Base-by-base conservation (phyloP, 1,284 basidiomycete species). In the Coniferiporia weirii region DNA sequence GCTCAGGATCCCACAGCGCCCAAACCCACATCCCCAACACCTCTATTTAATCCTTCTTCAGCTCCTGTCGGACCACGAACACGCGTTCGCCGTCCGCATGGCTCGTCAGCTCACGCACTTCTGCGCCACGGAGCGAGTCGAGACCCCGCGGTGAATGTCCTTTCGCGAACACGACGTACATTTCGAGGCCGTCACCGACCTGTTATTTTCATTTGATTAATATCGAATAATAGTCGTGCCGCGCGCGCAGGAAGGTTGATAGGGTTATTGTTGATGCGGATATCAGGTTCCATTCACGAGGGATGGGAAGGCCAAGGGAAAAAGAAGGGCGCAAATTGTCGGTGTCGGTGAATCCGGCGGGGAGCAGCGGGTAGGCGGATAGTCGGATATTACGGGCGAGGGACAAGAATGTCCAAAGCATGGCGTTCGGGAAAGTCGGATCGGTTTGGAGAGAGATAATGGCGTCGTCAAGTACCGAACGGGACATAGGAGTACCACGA, bases 161-260 rank as follows among this genome's bases (percentile, higher is more conserved):
- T 67, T 80, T 83, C 38, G 88, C 83, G 60, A 95, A 79, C 57
- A 94, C 87, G 59, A 97, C 79, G 69, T 88, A 95, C 66, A 96
- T 89, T 70, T 97, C 94, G 56, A 97, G 80, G 3, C 90, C 91
- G 71, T 98, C 95, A 56, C 95, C 95, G 62, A 98, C 94, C 88
- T 91, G 63, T 45, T 19, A 15, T 32, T 8, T 3, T 54, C 27
- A 45, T 34, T 4, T 46, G 34, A 17, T 7, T 22, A 43, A n/a
- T 20, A n/a, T n/a, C 40, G 2, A 22, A 15, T 10, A n/a, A 57
- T 17, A 17, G 17, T 10, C 38, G 43, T 43, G 38, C 27, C 20
- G 6, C 56, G 27, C 27, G 27, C 27, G 27, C 27, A 27, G 27
- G 50, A 46, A 64, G n/a, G 64, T 58, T 61, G 50, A 57, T 52